Conservation (phyloP, 345 rosid genomes). For the Noccaea caerulescens region DNA sequence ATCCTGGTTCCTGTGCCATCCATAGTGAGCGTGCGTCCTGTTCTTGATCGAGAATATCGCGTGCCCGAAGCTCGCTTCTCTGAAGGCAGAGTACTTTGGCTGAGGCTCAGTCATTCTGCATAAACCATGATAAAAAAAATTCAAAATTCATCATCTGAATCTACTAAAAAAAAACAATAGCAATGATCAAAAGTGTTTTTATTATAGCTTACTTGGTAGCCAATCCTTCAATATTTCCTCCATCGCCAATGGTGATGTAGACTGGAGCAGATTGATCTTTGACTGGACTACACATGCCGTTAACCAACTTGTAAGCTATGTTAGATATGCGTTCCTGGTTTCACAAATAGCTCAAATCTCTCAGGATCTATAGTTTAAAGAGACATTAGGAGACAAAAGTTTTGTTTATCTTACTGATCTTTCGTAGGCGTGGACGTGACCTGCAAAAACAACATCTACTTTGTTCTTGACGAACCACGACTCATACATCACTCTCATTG, state of each 20-base stretch:
- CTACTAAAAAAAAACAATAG: not conserved
- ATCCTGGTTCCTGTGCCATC: slow-evolving; percentile 91
- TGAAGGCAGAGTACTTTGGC: slow-evolving; percentile 83
- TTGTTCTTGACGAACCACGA: slow-evolving; percentile 74
- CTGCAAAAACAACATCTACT: slow-evolving; percentile 87
- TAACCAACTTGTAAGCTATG: slow-evolving; percentile 66
- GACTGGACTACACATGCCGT: slow-evolving; percentile 62
- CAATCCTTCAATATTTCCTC: slow-evolving; percentile 88
- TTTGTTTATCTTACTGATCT: slow-evolving; percentile 68
- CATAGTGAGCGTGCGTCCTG: slow-evolving; percentile 73
- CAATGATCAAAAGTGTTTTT: not conserved
- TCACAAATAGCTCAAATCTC: slow-evolving; percentile 4
- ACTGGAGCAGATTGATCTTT: slow-evolving; percentile 75
- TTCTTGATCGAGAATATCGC: slow-evolving; percentile 82
- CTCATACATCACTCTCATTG: slow-evolving; percentile 94
- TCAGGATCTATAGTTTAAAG: slow-evolving; percentile 5
- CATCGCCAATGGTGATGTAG: slow-evolving; percentile 85
- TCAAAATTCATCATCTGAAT: not conserved
- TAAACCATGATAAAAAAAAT: not conserved
- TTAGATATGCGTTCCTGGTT: slow-evolving; percentile 87
- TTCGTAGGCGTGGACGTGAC: slow-evolving; percentile 95
- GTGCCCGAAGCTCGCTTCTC: slow-evolving; percentile 95
- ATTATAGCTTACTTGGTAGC: slow-evolving; percentile 61
- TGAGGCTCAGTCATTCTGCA: slow-evolving; percentile 91
- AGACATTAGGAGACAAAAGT: not conserved